Evolutionary conservation across 2,329 filamentous ascomycete genomes (phyloP).

Genomic region (Geosmithia putterillii): DNA sequence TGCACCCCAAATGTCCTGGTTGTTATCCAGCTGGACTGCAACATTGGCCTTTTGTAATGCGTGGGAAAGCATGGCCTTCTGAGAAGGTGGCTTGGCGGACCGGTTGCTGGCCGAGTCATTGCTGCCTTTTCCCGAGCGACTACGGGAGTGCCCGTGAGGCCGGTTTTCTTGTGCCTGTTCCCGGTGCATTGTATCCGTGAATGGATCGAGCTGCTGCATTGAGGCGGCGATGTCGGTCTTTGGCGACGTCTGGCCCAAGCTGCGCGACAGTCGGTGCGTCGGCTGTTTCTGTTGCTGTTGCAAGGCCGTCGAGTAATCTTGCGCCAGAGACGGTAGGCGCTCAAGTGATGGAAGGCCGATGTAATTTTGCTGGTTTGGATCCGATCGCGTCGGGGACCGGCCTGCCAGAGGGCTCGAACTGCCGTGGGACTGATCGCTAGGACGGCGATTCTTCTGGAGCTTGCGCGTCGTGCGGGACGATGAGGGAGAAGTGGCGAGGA

Average conservation of each 20-base stretch:
- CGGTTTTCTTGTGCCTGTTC: conserved; percentile 14
- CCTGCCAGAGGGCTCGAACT: background rate
- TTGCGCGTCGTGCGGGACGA: conserved; percentile 18
- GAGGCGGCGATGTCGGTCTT: too few species aligned
- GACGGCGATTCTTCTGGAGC: conserved; percentile 22
- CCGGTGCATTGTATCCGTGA: conserved; percentile 12
- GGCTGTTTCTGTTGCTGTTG: background rate
- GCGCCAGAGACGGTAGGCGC: background rate
- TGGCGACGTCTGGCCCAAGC: background rate
- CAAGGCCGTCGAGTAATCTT: background rate
- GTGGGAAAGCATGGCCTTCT: conserved; percentile 95
- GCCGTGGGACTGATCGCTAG: conserved; percentile 7
- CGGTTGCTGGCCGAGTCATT: conserved; percentile 14
- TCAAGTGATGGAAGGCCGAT: background rate
- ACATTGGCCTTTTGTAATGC: conserved; percentile 93
- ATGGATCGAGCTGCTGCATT: background rate
- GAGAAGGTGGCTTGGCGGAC: conserved; percentile 44
- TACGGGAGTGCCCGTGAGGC: conserved; percentile 17
- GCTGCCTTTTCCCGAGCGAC: conserved; percentile 19
- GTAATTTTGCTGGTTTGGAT: background rate
- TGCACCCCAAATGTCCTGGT: conserved; percentile 84
- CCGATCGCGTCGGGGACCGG: background rate
- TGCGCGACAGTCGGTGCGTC: background rate
- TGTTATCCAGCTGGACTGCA: conserved; percentile 90
- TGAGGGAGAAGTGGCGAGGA: conserved; percentile 16